These are phyloP conservation scores for Quercus robur DNA, from an alignment of 306 rosid genomes.

Conservation along the genomic window DNA sequence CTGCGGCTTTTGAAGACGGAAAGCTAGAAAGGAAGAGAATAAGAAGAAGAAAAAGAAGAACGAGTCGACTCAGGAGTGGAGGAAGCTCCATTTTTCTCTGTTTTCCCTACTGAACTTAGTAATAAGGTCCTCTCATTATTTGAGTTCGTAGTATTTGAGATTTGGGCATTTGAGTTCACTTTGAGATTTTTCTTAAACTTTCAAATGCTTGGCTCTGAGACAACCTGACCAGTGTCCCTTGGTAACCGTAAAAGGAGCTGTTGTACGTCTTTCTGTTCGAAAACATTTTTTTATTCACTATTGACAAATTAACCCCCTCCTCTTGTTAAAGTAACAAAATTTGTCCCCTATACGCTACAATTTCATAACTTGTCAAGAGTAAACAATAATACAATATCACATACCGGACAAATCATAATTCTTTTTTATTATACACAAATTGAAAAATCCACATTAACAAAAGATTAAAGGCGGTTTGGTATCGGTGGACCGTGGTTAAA, in stretches of 20 bases:
- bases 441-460: too few species aligned
- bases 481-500: too few species aligned
- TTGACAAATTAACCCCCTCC: too few species aligned
- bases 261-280: not conserved
- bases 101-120: not conserved
- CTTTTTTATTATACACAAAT: too few species aligned
- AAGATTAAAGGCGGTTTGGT: too few species aligned
- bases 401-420: too few species aligned
- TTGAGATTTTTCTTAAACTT: not conserved
- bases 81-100: not conserved
- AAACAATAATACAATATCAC: too few species aligned
- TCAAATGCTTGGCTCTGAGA: not conserved
- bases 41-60: constrained; percentile 15
- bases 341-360: too few species aligned
- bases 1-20: constrained; percentile 7
- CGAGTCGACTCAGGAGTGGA: not conserved
- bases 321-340: too few species aligned
- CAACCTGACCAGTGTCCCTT: not conserved
- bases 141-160: not conserved
- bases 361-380: too few species aligned
- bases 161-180: not conserved
- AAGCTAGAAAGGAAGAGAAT: constrained; percentile 9
- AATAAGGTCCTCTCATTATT: not conserved
- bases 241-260: not conserved
- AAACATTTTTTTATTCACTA: not conserved